These are phyloP conservation scores for Boletus rex-veris DNA, from an alignment of 768 basidiomycete genomes.

Conservation along the genomic window DNA sequence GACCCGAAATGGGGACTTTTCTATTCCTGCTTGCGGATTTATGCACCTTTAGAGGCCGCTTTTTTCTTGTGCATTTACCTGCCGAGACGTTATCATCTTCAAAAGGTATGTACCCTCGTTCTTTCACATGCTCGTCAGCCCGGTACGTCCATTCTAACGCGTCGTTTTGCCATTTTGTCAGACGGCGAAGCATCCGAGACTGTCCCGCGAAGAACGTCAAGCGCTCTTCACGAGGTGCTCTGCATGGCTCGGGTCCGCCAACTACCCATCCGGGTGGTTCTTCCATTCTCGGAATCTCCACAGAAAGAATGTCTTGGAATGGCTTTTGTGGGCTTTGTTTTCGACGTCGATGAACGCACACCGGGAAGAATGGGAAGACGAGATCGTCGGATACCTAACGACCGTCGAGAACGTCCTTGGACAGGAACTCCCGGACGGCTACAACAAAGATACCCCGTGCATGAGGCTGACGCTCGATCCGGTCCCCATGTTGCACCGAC, in stretches of 20 bases:
- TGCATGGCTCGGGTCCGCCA: slow-evolving; percentile 10
- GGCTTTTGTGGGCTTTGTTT: slow-evolving; percentile 68
- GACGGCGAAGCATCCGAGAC: slow-evolving; percentile 37
- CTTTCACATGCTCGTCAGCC: not conserved
- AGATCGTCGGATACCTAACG: slow-evolving; percentile 47
- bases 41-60: slow-evolving; percentile 41
- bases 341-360: slow-evolving; percentile 34
- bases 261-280: slow-evolving; percentile 55
- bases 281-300: slow-evolving; percentile 32
- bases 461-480: slow-evolving; percentile 58
- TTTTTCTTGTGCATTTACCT: slow-evolving; percentile 52
- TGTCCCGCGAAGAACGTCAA: slow-evolving; percentile 40
- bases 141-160: not conserved
- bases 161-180: slow-evolving; percentile 20
- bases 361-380: slow-evolving; percentile 38
- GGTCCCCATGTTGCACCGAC: slow-evolving; percentile 51
- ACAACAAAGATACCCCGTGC: slow-evolving; percentile 36
- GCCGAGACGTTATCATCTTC: slow-evolving; percentile 44
- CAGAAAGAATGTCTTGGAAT: slow-evolving; percentile 52
- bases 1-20: not conserved
- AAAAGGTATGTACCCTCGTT: slow-evolving; percentile 34
- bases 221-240: slow-evolving; percentile 50
- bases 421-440: slow-evolving; percentile 39
- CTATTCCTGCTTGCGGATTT: slow-evolving; percentile 21
- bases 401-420: slow-evolving; percentile 41